Conservation (phyloP, 805 yeast genomes). For the Isabelozyma heimii region DNA sequence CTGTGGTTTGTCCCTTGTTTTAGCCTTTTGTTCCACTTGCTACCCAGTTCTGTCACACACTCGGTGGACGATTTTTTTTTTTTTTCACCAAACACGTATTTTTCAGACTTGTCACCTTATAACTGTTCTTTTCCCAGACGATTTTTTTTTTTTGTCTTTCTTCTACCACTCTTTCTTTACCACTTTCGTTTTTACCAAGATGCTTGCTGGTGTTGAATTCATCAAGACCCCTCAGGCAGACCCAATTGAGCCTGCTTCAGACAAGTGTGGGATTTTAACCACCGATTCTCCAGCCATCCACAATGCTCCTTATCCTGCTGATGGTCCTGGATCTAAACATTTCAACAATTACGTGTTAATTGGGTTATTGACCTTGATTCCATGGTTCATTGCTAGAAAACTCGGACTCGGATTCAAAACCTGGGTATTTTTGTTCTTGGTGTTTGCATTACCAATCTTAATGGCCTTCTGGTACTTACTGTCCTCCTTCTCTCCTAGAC, state of each 20-base stretch:
- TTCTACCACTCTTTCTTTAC: not conserved
- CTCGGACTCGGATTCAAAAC: conserved; percentile 70
- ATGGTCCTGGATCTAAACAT: conserved; percentile 80
- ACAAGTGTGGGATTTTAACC: conserved; percentile 35
- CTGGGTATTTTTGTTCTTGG: conserved; percentile 55
- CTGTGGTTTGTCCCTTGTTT: not conserved
- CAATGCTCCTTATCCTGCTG: conserved; percentile 87
- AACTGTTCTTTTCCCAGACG: not conserved
- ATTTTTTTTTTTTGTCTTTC: not conserved
- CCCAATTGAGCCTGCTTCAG: conserved; percentile 27
- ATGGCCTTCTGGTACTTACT: conserved; percentile 80
- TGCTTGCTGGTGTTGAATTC: conserved; percentile 49
- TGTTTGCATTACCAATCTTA: conserved; percentile 66
- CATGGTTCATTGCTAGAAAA: conserved; percentile 60
- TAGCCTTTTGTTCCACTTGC: not conserved
- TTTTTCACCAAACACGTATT: not conserved
- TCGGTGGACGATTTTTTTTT: not conserved
- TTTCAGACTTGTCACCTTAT: not conserved
- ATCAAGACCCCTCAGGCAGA: conserved; percentile 53
- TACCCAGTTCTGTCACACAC: not conserved
- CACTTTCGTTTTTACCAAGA: conserved; percentile 7
- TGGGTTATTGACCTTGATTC: conserved; percentile 52
- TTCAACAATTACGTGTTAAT: conserved; percentile 62
- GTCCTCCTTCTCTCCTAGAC: conserved; percentile 76
- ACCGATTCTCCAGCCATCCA: conserved; percentile 64